phyloP scores from a whole-genome alignment of 768 basidiomycete species.

The Hydnomerulius pinastri region DNA sequence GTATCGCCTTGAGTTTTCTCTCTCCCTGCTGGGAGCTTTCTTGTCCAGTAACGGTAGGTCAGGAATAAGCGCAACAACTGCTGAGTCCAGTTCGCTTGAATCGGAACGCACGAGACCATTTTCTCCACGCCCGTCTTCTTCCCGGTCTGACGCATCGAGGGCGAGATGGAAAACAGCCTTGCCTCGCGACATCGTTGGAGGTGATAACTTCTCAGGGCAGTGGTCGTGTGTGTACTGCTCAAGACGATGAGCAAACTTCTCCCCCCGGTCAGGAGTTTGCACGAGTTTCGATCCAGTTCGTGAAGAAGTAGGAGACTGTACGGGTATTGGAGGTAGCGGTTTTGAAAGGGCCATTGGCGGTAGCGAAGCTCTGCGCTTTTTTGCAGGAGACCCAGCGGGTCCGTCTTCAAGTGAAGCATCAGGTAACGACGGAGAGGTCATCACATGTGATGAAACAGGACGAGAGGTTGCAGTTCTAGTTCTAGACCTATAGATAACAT shows the following conservation, averaged over 20 bases:
- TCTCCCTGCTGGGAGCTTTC: background rate
- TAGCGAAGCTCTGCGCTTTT: constrained; percentile 44
- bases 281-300: background rate
- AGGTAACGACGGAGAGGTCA: constrained; percentile 35
- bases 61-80: background rate
- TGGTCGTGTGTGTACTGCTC: background rate
- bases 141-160: constrained; percentile 19
- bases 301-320: background rate
- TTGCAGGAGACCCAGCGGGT: constrained; percentile 10
- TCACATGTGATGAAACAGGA: constrained; percentile 49
- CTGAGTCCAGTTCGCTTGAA: constrained; percentile 3
- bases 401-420: constrained; percentile 26
- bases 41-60: background rate
- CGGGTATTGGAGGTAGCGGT: constrained; percentile 12
- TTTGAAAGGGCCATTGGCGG: constrained; percentile 34
- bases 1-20: constrained; percentile 51
- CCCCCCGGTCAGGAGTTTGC: background rate
- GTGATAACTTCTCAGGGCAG: background rate
- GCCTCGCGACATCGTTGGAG: background rate
- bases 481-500: constrained; percentile 35
- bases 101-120: background rate
- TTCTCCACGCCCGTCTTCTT: constrained; percentile 9
- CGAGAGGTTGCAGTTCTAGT: constrained; percentile 39
- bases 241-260: background rate
- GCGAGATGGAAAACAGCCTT: constrained; percentile 18